Percentiles rank a stretch among this genome's conserved stretches.
These are phyloP conservation scores for Limonium bicolor DNA, from an alignment of 148 eudicot genomes.

Conservation along the genomic window DNA sequence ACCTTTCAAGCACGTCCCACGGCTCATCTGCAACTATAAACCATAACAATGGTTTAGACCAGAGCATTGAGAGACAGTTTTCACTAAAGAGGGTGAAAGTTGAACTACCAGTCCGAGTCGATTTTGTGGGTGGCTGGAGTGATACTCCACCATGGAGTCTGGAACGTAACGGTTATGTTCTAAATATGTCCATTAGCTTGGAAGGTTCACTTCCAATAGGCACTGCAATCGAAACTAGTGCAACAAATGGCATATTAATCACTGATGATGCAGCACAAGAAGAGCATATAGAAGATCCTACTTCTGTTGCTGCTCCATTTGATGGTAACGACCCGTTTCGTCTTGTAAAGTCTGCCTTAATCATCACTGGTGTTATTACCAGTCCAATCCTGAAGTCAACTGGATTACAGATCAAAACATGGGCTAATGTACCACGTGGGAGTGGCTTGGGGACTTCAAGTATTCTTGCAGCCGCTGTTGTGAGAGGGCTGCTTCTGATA, in stretches of 20 bases:
- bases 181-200: slow-evolving; percentile 85
- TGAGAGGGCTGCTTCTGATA: slow-evolving; percentile 83
- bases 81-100: slow-evolving; percentile 42
- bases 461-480: slow-evolving; percentile 96
- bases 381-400: slow-evolving; percentile 25
- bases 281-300: slow-evolving; percentile 32
- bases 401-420: slow-evolving; percentile 64
- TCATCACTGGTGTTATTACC: slow-evolving; percentile 55
- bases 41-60: slow-evolving; percentile 11
- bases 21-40: slow-evolving; percentile 14
- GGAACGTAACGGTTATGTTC: slow-evolving; percentile 92
- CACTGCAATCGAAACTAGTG: slow-evolving; percentile 49
- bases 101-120: slow-evolving; percentile 91
- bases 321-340: slow-evolving; percentile 71
- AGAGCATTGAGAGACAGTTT: slow-evolving; percentile 15
- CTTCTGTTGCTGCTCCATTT: slow-evolving; percentile 65
- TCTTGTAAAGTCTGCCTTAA: slow-evolving; percentile 86
- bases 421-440: slow-evolving; percentile 99
- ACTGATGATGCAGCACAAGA: slow-evolving; percentile 56
- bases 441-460: slow-evolving; percentile 98
- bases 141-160: slow-evolving; percentile 99
- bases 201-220: slow-evolving; percentile 82
- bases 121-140: slow-evolving; percentile 99
- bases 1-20: slow-evolving; percentile 36
- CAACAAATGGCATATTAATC: slow-evolving; percentile 27